Base-by-base conservation (phyloP, 306 rosid genomes). In the Mimosa bimucronata region DNA sequence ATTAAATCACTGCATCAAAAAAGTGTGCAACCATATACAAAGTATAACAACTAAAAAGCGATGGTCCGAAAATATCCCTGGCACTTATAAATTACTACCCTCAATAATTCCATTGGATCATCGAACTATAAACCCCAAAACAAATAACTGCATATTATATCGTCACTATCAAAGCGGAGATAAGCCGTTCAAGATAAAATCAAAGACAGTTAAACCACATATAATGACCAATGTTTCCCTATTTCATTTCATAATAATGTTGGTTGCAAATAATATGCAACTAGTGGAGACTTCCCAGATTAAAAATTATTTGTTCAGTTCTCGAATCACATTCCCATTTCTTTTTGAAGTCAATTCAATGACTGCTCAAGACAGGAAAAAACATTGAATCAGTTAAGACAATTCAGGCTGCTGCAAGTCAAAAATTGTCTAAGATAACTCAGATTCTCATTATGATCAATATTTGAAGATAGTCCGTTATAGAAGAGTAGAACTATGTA, bases 1-100 rank as follows among this genome's bases (percentile, higher is more conserved):
- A 76, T 79, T 91, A 25, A 58, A 37, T 86, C 23, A 83, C 77
- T 69, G 65, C 89, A 80, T 87, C 57, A 91, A 78, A 66, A 64
- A 81, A 71, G 74, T 42, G 76, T 80, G 81, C 85, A 83, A 83
- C 83, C 79, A 86, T 78, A 85, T 74, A 30, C 48, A 66, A 75
- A 66, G 81, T 77, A 83, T 82, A 64, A 81, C 71, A 85, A 34
- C 38, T 34, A 34, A 34, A 34, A 34, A 74, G 83, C 50, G 46
- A 86, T 64, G 9, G 64, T 64, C 75, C 62, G 83, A 83, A 83
- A 80, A 79, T 64, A 45, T 37, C 75, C 67, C 48, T 79, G 67
- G 66, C 61, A 60, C 66, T 16, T 34, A 77, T 42, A 53, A 72
- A 79, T 58, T 68, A 78, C 73, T 34, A 71, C 61, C 50, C 74